Evolutionary conservation across 2,329 filamentous ascomycete species (phyloP), one percentile per base, ranked within the genome.

Genomic region (Nigrograna mackinnonii): DNA sequence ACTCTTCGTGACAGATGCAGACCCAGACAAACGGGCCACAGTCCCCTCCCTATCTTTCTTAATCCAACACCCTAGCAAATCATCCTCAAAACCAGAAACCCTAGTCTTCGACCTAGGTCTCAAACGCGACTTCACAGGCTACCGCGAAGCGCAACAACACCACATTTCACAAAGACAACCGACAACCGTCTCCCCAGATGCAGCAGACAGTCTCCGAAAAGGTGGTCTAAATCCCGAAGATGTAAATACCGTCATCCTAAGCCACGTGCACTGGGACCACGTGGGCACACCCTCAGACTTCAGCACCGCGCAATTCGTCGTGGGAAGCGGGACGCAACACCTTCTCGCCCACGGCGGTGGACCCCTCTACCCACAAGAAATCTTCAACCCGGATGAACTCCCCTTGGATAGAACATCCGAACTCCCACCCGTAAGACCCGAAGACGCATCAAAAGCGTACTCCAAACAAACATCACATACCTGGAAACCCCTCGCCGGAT

Each of bases 201-300:
- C 71, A 12, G 69, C 68, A 2, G 62, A 58, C 3, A 56, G 50
- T 40, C 50, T 79, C 28, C 55, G 58, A 36, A 44, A 47, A 35
- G 72, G 71, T 4, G 68, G 67, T 2, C 39, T 76, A 2, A 45
- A 58, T 4, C 64, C 71, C 1, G 44, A 45, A 6, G 62, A 67
- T 6, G 59, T 75, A 12, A 57, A 75, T 40, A 58, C 62, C 5
- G 65, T 78, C 4, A 64, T 82, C 6, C 57, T 80, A 1, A 77
- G 73, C 49, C 80, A 83, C 44, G 69, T 79, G 0, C 79, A 83
- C 51, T 82, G 77, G 70, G 79, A 83, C 50, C 80, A 83, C 47
- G 69, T 77, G 26, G 80, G 79, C n/a, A 79, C 77, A 4, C 76
- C 79, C 0, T 60, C 66, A 2, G 77, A 81, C 50, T 83, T 80